Evolutionary conservation across 192 early-diverging fungal genomes (phyloP).

Genomic region (Spinellus fusiger): DNA sequence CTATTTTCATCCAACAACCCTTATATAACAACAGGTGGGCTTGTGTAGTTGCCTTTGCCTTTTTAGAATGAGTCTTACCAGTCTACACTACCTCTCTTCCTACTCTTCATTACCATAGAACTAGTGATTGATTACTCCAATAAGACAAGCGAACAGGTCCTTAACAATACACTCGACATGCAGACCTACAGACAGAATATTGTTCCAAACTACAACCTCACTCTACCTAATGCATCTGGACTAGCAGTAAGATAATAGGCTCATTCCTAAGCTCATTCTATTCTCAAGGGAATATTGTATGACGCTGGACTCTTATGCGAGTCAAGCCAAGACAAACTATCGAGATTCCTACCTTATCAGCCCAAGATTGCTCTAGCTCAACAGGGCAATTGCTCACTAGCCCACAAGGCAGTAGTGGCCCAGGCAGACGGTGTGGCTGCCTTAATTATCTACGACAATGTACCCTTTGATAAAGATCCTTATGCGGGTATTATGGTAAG

Average conservation of each 20-base stretch:
- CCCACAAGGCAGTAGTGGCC: constrained; percentile 29
- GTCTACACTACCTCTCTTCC: too few relatives aligned
- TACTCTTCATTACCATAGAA: background rate
- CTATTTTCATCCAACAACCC: constrained; percentile 15
- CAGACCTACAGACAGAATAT: constrained; percentile 8
- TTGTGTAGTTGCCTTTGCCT: too few relatives aligned
- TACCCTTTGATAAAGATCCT: constrained; percentile 14
- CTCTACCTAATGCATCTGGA: constrained; percentile 8
- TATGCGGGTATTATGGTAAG: constrained; percentile 18
- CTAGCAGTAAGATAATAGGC: constrained; percentile 15
- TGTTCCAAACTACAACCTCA: constrained; percentile 13
- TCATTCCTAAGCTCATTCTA: background rate
- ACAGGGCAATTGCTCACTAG: constrained; percentile 26
- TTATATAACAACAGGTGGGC: constrained; percentile 14
- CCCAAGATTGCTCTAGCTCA: constrained; percentile 27
- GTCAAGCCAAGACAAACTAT: background rate
- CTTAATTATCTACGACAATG: constrained; percentile 33
- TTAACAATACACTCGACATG: background rate
- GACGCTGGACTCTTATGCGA: constrained; percentile 22
- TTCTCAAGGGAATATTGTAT: constrained; percentile 23
- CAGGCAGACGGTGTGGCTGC: constrained; percentile 25
- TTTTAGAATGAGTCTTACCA: too few relatives aligned
- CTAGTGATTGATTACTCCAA: constrained; percentile 5
- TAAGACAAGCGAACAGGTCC: background rate
- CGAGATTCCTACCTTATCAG: background rate